Conservation (phyloP, 768 basidiomycete species). For the Collybiopsis luxurians region DNA sequence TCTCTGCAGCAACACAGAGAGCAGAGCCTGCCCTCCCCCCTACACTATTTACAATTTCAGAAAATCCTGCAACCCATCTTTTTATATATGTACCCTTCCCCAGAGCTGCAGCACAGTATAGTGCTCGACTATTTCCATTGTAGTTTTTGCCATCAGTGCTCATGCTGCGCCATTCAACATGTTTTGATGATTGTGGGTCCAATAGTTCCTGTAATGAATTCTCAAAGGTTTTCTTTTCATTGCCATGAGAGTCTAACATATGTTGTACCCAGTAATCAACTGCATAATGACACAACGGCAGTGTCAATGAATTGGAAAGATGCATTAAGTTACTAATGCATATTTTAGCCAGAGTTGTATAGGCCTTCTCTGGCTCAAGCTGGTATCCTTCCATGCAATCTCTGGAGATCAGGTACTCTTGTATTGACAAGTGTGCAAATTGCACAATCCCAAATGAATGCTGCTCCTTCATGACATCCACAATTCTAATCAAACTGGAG, state of each 20-base stretch:
- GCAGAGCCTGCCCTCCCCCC: too few species aligned
- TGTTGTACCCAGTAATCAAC: not conserved
- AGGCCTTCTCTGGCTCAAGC: not conserved
- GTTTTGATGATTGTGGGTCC: not conserved
- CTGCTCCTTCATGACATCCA: too few species aligned
- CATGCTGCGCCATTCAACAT: not conserved
- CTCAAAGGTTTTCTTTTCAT: not conserved
- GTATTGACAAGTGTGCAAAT: too few species aligned
- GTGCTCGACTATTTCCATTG: not conserved
- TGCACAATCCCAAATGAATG: too few species aligned
- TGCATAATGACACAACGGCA: not conserved
- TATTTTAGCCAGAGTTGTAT: not conserved
- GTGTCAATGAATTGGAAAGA: not conserved
- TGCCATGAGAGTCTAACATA: not conserved
- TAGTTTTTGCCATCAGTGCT: not conserved
- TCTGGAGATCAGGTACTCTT: too few species aligned
- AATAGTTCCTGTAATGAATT: not conserved
- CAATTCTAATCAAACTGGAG: too few species aligned
- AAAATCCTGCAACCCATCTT: too few species aligned
- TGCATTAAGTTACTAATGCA: not conserved
- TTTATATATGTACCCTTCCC: too few species aligned
- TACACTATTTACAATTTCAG: too few species aligned
- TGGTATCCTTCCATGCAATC: too few species aligned
- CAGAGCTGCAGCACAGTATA: too few species aligned
- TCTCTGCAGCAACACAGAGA: not conserved